Base-by-base conservation (phyloP, 768 basidiomycete genomes). In the Ephemerocybe angulata region DNA sequence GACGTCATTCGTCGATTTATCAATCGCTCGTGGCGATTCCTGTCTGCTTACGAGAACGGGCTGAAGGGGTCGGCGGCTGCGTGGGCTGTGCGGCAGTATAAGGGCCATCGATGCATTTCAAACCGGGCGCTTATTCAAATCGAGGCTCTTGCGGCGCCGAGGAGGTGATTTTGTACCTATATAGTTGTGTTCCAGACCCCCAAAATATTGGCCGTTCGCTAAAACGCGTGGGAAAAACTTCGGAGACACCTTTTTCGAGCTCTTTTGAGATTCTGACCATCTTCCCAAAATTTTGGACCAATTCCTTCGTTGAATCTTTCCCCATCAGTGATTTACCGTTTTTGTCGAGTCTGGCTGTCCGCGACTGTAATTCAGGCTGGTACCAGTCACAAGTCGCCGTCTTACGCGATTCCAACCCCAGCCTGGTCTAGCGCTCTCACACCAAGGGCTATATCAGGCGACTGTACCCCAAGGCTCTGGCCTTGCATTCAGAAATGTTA, bases 51-150 rank as follows among this genome's bases (percentile, higher is more conserved):
- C 53, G 55, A 55, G 7, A 28, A 55, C 8, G 72, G 73, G 1
- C 54, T 76, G 21, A 73, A 56, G 3, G 70, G 73, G 11, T 67
- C 68, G 35, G 71, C 71, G 25, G 73, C 71, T 4, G 73, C 64
- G 37, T 76, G 73, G 70, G 69, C 70, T 22, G 70, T 73, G 2
- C 37, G 56, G 15, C 69, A 71, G 61, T 70, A 72, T 55, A 68
- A 66, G 44, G 57, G 60, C 7, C 76, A 76, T 54, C 52, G 64
- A 4, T 24, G 53, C 27, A 61, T 73, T 28, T 58, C 59, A 3
- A 13, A 55, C 12, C 10, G 29, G 6, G 44, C 52, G 22, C 43
- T 58, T 19, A 38, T 54, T 19, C 21, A 48, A 15, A 52, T 56
- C 19, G 51, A 59, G 21, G 58, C 48, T 12, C 27, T 49, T 2